Base-by-base conservation (phyloP, 805 yeast genomes). In the Schwanniomyces occidentalis region DNA sequence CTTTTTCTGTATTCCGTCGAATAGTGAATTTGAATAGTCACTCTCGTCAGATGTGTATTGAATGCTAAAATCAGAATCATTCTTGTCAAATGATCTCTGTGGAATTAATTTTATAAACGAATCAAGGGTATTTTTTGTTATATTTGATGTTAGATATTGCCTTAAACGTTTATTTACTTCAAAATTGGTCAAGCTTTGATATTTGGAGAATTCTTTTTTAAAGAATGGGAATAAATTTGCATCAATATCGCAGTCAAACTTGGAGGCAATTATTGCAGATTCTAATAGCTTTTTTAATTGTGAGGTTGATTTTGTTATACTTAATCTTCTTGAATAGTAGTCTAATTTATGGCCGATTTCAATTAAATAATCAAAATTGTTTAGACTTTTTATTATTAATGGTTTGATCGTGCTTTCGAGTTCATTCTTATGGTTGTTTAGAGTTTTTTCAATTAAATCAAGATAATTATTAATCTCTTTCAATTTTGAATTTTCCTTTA, bases 21-120 rank as follows among this genome's bases (percentile, higher is more conserved):
- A 59, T 18, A 54, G 40, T 18, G 41, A 51, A n/a, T n/a, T n/a
- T 23, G 46, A 45, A 21, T 56, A 60, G 24, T 52, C 57, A 29
- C 52, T 52, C 16, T 47, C 53, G 24, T 48, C 54, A 30, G 46
- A 34, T 21, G 15, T 14, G 19, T 27, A 27, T 6, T 27, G 38
- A 15, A 28, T 21, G 22, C 24, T 20, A n/a, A 20, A 34, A 20
- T 34, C 38, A 6, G 21, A 21, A 10, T 34, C 38, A 16, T 24
- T 23, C 14, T 12, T 34, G n/a, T 10, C 21, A 12, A 34, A 8
- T 7, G 27, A 4, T 12, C 9, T 15, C 15, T 29, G 21, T n/a
- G 31, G 31, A 18, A 28, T 29, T 13, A 24, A 29, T 13, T 18
- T 19, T 12, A 34, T 30, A 14, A 30, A 30, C 8, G 27, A 20